Base-by-base conservation (phyloP, 2,329 filamentous ascomycete species). In the Venturia effusa region DNA sequence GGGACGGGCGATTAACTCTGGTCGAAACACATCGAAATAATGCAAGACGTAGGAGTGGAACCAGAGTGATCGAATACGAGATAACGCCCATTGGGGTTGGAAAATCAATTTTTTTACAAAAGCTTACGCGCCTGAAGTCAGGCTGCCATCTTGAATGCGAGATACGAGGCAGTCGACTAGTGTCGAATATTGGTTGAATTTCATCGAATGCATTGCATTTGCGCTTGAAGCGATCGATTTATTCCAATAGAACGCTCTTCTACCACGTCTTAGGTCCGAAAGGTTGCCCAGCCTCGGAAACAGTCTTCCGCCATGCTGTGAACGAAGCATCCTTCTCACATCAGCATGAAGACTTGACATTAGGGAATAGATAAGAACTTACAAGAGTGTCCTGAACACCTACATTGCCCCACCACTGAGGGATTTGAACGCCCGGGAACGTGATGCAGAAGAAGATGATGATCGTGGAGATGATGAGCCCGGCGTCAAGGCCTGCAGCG, bases 401-500 rank as follows among this genome's bases (percentile, higher is more conserved):
- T 24, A 75, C 71, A 67, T 87, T 87, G 10, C 84, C 84, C 75
- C 83, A 88, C 85, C 88, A 90, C 11, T 78, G 69, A 0, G 86
- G 84, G 64, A 83, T 76, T 1, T 71, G 70, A 8, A 80, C 79
- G 40, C 78, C 76, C 2, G 86, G 86, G 67, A 90, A 72, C 64
- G 85, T 84, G 34, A 91, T 75, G 0, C 84, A 81, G 68, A 89
- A 84, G 77, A 91, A 89, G 64, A 90, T 86, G 64, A 90, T 72
- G 41, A 91, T 81, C 0, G 86, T 87, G 40, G 81, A 83, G 24
- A 90, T 72, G 15, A 86, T 84, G 5, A 89, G 79, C 5, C 88
- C 88, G 60, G 83, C 83, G 72, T 90, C 88, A 43, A 91, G 76
- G 1, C 85, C 88, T 0, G 88, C 88, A 24, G 87, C 89, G 0